Conservation (phyloP, 352 stramenopile genomes). For the Phytopythium helicoides region DNA sequence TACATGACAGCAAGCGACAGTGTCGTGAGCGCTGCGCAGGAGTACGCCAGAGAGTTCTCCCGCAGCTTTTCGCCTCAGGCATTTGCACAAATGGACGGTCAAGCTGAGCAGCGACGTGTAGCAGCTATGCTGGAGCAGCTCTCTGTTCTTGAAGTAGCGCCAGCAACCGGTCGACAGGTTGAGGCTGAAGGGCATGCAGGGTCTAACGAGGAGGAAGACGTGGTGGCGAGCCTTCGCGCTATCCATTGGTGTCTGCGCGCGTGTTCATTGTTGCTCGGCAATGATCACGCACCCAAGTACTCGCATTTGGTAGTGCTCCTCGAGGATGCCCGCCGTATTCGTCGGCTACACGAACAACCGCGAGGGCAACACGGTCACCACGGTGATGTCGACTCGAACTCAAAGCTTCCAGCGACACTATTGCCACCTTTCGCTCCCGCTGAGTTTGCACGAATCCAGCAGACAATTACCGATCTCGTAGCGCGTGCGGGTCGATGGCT, state of each 20-base stretch:
- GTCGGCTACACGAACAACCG: neutral
- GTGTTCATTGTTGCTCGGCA: constrained; percentile 58
- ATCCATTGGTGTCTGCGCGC: constrained; percentile 81
- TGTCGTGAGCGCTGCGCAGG: constrained; percentile 30
- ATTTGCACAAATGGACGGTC: constrained; percentile 37
- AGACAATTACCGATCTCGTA: constrained; percentile 69
- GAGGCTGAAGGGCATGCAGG: constrained; percentile 35
- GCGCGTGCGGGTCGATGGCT: constrained; percentile 61
- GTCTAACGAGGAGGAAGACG: constrained; percentile 37
- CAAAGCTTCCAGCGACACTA: constrained; percentile 14
- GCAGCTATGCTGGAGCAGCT: constrained; percentile 59
- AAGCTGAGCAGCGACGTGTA: constrained; percentile 15
- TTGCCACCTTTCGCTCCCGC: constrained; percentile 40
- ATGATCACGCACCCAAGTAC: constrained; percentile 49
- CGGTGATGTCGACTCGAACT: constrained; percentile 28
- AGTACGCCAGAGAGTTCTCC: constrained; percentile 43
- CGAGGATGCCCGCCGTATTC: constrained; percentile 29
- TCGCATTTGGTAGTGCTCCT: constrained; percentile 68
- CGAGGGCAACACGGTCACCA: neutral
- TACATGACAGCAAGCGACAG: constrained; percentile 52
- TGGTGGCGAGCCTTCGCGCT: constrained; percentile 46
- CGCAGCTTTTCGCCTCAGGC: constrained; percentile 42
- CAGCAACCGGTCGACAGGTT: constrained; percentile 19
- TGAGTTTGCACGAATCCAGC: constrained; percentile 70
- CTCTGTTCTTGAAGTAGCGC: constrained; percentile 50